phyloP scores from a whole-genome alignment of 169 alveolate species.

The Theileria annulata region DNA sequence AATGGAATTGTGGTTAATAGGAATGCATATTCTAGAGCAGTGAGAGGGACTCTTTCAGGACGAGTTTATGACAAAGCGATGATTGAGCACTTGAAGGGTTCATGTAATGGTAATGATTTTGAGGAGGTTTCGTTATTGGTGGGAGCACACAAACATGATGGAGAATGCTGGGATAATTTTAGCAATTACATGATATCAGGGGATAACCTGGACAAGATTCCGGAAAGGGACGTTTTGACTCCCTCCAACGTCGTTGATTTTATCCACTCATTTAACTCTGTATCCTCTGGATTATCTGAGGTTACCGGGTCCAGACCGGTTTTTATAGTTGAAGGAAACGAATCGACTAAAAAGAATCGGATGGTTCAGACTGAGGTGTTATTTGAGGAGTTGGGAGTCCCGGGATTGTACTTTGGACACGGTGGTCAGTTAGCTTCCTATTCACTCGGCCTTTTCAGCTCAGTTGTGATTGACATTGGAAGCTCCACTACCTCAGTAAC shows the following conservation, averaged over 20 bases:
- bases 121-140: not conserved
- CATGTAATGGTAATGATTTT: not conserved
- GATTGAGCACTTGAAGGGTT: not conserved
- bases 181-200: slow-evolving; percentile 24
- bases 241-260: not conserved
- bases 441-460: slow-evolving; percentile 86
- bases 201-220: not conserved
- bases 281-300: slow-evolving; percentile 44
- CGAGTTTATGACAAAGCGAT: slow-evolving; percentile 20
- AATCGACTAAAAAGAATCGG: slow-evolving; percentile 69
- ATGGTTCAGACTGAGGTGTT: slow-evolving; percentile 82
- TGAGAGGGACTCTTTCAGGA: slow-evolving; percentile 36
- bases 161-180: slow-evolving; percentile 58
- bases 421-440: slow-evolving; percentile 85
- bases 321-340: slow-evolving; percentile 29
- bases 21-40: slow-evolving; percentile 22
- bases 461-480: slow-evolving; percentile 88
- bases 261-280: slow-evolving; percentile 11
- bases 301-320: slow-evolving; percentile 20
- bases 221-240: not conserved
- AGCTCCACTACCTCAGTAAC: slow-evolving; percentile 66
- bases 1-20: not conserved
- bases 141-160: slow-evolving; percentile 8
- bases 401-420: slow-evolving; percentile 86
- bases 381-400: slow-evolving; percentile 86